These are phyloP conservation scores for Vitis cinerea DNA, from an alignment of 164 flowering plant species.

Conservation along the genomic window DNA sequence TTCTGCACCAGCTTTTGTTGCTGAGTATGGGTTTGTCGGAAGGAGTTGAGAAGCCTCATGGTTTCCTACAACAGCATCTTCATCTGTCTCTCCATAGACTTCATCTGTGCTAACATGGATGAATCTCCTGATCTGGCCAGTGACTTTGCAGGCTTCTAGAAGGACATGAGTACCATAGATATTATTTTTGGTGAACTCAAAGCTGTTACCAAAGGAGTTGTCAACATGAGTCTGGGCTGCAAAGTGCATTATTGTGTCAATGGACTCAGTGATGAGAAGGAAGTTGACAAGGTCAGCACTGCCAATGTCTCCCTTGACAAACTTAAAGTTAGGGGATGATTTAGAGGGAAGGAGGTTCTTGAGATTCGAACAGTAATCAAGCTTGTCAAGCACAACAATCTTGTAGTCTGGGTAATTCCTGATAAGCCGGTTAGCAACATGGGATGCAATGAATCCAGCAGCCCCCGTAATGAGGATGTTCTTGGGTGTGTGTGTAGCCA, in stretches of 20 bases:
- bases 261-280: constrained; percentile 68
- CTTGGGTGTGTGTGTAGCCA: constrained; percentile 54
- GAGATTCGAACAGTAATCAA: constrained; percentile 70
- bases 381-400: constrained; percentile 80
- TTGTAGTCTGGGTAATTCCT: constrained; percentile 70
- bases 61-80: constrained; percentile 77
- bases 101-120: constrained; percentile 84
- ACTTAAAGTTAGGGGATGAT: constrained; percentile 68
- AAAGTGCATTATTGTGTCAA: constrained; percentile 84
- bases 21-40: constrained; percentile 81
- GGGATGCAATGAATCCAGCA: constrained; percentile 82
- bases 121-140: constrained; percentile 73
- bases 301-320: constrained; percentile 77
- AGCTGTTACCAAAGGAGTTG: constrained; percentile 80
- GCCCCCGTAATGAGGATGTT: constrained; percentile 81
- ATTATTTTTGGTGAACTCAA: constrained; percentile 80
- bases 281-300: constrained; percentile 81
- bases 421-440: constrained; percentile 66
- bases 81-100: constrained; percentile 82
- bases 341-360: constrained; percentile 67
- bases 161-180: constrained; percentile 84
- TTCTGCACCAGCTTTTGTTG: constrained; percentile 83
- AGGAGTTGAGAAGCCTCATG: constrained; percentile 81
- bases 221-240: constrained; percentile 85
- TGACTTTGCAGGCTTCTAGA: constrained; percentile 78